Evolutionary conservation across 2,329 filamentous ascomycete genomes (phyloP).

Genomic region (Paraphaeosphaeria sporulosa): DNA sequence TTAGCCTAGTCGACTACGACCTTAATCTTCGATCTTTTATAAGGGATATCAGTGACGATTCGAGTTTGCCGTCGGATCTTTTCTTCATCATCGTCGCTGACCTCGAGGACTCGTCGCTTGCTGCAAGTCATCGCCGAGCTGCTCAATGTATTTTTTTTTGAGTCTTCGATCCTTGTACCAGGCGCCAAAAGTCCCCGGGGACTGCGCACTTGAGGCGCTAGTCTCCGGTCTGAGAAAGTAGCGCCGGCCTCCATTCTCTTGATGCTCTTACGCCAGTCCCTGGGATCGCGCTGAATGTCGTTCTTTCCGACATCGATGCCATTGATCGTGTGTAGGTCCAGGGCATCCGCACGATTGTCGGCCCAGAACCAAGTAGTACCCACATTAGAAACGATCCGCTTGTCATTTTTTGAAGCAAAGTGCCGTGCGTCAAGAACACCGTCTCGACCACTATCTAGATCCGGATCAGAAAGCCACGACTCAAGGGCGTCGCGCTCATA

Average conservation of each 20-base stretch:
- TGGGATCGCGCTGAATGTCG: slow-evolving; percentile 55
- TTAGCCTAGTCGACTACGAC: slow-evolving; percentile 29
- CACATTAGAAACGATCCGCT: slow-evolving; percentile 52
- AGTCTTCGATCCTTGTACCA: background rate
- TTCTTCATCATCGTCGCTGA: slow-evolving; percentile 23
- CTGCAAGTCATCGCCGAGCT: slow-evolving; percentile 6
- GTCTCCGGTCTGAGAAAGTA: background rate
- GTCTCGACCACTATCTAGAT: slow-evolving; percentile 55
- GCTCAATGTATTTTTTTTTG: background rate
- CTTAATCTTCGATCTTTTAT: slow-evolving; percentile 24
- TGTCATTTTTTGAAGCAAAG: slow-evolving; percentile 57
- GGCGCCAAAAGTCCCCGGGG: slow-evolving; percentile 34
- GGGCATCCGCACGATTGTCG: slow-evolving; percentile 62
- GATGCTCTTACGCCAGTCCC: slow-evolving; percentile 57
- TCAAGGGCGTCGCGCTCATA: slow-evolving; percentile 60
- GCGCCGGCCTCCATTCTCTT: slow-evolving; percentile 50
- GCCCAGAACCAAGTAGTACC: slow-evolving; percentile 64
- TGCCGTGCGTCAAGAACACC: slow-evolving; percentile 56
- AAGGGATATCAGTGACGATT: slow-evolving; percentile 16
- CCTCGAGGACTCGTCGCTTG: slow-evolving; percentile 22
- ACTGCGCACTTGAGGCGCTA: background rate
- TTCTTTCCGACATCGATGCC: slow-evolving; percentile 59
- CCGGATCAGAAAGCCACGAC: slow-evolving; percentile 51
- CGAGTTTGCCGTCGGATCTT: slow-evolving; percentile 19
- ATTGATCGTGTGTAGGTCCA: slow-evolving; percentile 64